Conservation (phyloP, 1,284 basidiomycete genomes). For the Fomes fomentarius region DNA sequence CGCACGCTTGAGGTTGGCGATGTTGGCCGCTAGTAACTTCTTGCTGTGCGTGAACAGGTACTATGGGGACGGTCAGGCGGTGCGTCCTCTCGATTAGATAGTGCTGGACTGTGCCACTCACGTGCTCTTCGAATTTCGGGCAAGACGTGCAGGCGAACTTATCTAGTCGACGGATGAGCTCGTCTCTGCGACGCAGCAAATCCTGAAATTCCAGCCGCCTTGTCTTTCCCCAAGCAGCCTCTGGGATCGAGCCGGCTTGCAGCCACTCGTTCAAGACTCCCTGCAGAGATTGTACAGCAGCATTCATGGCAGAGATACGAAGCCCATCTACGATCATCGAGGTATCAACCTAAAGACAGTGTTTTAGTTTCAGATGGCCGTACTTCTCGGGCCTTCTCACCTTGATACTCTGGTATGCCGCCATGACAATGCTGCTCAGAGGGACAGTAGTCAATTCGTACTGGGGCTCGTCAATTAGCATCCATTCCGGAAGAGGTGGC, state of each 20-base stretch:
- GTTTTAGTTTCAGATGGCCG: constrained; percentile 1
- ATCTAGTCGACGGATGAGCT: constrained; percentile 46
- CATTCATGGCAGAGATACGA: constrained; percentile 64
- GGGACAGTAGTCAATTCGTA: constrained; percentile 78
- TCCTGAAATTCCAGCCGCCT: constrained; percentile 95
- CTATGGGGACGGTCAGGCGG: neutral
- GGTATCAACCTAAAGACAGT: constrained; percentile 62
- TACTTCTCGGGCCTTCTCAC: constrained; percentile 37
- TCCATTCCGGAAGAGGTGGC: constrained; percentile 59
- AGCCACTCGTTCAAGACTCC: constrained; percentile 60
- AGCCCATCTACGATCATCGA: constrained; percentile 69
- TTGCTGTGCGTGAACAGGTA: constrained; percentile 61
- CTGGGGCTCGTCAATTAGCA: constrained; percentile 54
- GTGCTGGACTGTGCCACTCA: constrained; percentile 37
- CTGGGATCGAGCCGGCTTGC: constrained; percentile 53
- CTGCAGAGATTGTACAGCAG: constrained; percentile 52
- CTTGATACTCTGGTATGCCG: constrained; percentile 77
- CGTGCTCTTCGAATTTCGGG: constrained; percentile 68
- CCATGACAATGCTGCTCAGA: constrained; percentile 76
- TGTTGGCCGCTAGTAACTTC: constrained; percentile 73
- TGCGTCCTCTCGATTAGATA: neutral
- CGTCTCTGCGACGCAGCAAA: constrained; percentile 63
- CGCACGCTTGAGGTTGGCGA: constrained; percentile 76
- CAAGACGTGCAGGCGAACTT: constrained; percentile 60
- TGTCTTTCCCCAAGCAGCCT: constrained; percentile 86